Conservation (phyloP, 2,329 filamentous ascomycete species). For the Ceratocystis huliohia region DNA sequence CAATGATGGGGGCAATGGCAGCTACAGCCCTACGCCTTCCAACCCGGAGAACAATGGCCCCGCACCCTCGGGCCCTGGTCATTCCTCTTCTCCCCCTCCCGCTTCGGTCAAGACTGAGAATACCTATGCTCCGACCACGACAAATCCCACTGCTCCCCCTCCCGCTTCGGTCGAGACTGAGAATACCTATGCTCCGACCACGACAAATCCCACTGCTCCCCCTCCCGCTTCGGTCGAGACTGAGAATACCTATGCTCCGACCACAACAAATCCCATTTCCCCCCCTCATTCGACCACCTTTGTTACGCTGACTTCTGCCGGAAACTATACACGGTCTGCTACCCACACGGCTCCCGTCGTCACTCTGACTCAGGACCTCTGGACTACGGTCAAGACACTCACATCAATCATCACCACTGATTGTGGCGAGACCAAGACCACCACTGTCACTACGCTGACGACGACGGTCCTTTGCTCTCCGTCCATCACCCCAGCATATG, state of each 20-base stretch:
- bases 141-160: neutral
- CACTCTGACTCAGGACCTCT: neutral
- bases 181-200: neutral
- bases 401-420: neutral
- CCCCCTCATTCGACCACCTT: neutral
- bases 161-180: neutral
- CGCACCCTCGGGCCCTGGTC: neutral
- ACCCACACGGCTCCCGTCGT: neutral
- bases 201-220: neutral
- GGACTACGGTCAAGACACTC: neutral
- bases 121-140: neutral
- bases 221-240: neutral
- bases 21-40: neutral
- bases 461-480: neutral
- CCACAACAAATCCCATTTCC: neutral
- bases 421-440: neutral
- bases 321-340: neutral
- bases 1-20: too few species aligned
- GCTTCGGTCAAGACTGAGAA: neutral
- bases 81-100: neutral
- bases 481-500: neutral
- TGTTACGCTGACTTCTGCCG: slow-evolving; percentile 1
- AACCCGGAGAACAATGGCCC: neutral
- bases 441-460: neutral
- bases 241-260: neutral